Evolutionary conservation across 495 filamentous ascomycete species (phyloP), one percentile per base, ranked within the genome.

Genomic region (Penicillium atrosanguineum): DNA sequence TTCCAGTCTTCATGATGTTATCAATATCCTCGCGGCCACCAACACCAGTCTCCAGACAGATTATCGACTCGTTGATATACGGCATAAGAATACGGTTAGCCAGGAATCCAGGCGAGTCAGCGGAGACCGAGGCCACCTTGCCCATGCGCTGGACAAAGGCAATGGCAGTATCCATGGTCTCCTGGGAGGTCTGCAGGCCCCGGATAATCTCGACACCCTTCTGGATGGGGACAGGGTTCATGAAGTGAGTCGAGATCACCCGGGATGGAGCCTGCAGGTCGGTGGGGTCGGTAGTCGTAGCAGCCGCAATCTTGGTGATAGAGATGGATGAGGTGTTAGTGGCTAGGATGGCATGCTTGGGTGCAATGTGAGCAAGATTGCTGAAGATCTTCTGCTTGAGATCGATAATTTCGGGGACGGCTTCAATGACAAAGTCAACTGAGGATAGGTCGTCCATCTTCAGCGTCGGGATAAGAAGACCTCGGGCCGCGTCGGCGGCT

Each of bases 71-170:
- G 69, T 99, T 99, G 75, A 99, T 96, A 68, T 99, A 99, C 0
- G 94, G 94, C 94, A 99, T 97, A 56, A 99, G 74, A 46, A 99
- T 97, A 11, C 94, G 80, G 63, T 99, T 99, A 15, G 94, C 95
- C 3, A 99, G 74, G 76, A 99, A 99, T 2, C 94, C 94, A 1
- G 94, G 94, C 1, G 88, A 83, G 68, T 99, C 94, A 41, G 87
- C 89, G 20, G 88, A 94, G 34, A 87, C 78, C 2, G 90, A 91
- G 7, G 92, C 77, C 48, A 96, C 83, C 76, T 99, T 99, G 52
- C 91, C 93, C 89, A 99, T 96, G 45, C 82, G 80, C 69, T 87
- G 81, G 64, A 94, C 89, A 68, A 99, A 95, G 7, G 76, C 86
- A 16, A 97, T 76, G n/a, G 93, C 90, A 5, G 87, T 87, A 7